Evolutionary conservation across 768 basidiomycete species (phyloP), one percentile per base, ranked within the genome.

Genomic region (Hygrocybe punicea): DNA sequence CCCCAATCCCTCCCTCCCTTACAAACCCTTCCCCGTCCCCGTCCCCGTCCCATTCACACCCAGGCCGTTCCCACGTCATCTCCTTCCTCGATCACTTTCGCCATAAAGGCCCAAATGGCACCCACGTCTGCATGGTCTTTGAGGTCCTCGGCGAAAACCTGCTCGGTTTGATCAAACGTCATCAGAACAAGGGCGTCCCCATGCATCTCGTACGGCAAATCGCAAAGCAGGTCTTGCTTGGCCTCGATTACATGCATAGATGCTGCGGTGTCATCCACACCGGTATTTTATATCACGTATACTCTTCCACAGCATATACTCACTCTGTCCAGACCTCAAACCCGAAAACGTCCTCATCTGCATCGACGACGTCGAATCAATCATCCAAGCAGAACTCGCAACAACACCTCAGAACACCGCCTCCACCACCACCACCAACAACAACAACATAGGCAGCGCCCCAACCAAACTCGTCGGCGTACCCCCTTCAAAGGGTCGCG

Each of bases 81-180:
- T 91, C 90, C 13, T 93, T 98, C 71, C 88, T 98, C 47, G 96
- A 99, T 76, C 93, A 98, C 70, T 99, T 99, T 72, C 83, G 87
- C 24, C 97, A 98, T 74, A 90, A 89, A 59, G 97, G 97, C 1
- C 94, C 94, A 9, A 97, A 99, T 70, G 97, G 97, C 36, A 87
- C 84, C 14, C 97, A 99, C 73, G 91, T 99, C 63, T 98, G 97
- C 81, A 98, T 99, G 97, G 94, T 97, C 13, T 98, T 98, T 67
- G 97, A 99, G 72, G 97, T 98, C 23, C 83, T 99, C 8, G 97
- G 96, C 58, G 96, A 99, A 75, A 98, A 96, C 69, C 78, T 99
- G 2, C 83, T 98, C 2, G 94, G 89, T 4, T 83, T 99, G 65
- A 97, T 98, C 81, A 98, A 97, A 74, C 84, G 96, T 10, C 93